Base-by-base conservation (phyloP, 2,329 filamentous ascomycete species). In the Fusarium chuoi region DNA sequence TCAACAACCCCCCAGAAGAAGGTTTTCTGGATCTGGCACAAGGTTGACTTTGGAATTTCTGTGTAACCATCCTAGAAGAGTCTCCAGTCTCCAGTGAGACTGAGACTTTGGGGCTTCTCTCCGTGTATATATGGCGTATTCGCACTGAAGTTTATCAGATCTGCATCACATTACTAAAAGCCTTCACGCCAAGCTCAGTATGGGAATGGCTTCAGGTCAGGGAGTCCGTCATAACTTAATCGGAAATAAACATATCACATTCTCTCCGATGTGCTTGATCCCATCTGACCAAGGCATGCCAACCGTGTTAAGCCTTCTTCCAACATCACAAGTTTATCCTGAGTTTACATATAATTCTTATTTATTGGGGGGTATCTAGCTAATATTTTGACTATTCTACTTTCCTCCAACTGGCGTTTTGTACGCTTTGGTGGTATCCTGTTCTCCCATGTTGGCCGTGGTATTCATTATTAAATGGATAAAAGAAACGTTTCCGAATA, bases 381-480 rank as follows among this genome's bases (percentile, higher is more conserved):
- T 60, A 51, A 28, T 49, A 20, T 35, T 48, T 33, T 33, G 24
- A n/a, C 33, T 60, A 44, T 38, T 71, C 59, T 64, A 42, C 35
- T 48, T 5, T 26, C 33, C 9, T 30, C 30, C 22, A 45, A 56
- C 36, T n/a, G 52, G 70, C 26, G 52, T 59, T 39, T 62, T 44
- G 26, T 12, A 41, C 38, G 42, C 63, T 45, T 6, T 41, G 35
- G 48, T 48, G 52, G 56, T 74, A 59, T 67, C 41, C 59, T 46
- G 52, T 26, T 41, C 9, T 56, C 24, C 35, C 12, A 48, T 38
- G 30, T 55, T 22, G 59, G 56, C 28, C 56, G 41, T 74, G 54
- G 35, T 58, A 60, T 59, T 74, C 64, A 42, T 66, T 35, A 71
- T n/a, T 30, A 48, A 39, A 52, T 28, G 56, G 48, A 73, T 54